Evolutionary conservation across 2,329 filamentous ascomycete species (phyloP), one percentile per base, ranked within the genome.

Genomic region (Harringtonia aguacate): DNA sequence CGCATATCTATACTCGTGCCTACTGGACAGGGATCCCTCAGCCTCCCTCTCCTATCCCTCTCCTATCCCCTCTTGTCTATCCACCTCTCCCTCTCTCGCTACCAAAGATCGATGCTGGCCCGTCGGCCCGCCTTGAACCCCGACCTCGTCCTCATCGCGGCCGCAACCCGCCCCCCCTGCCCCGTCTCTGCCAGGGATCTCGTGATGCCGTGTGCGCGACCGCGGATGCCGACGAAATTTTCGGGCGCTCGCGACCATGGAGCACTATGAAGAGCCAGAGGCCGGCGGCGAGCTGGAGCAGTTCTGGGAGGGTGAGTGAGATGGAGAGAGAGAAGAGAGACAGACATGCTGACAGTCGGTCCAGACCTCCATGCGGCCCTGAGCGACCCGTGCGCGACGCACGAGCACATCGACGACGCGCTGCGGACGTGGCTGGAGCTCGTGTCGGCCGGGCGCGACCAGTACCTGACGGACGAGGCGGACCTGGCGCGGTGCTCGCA

Each of bases 341-440:
- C n/a, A 20, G n/a, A 17, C 9, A n/a, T 5, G 20, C 18, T 15
- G 14, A 21, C 27, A 5, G n/a, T 8, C 15, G 10, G 18, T 13
- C 20, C 51, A 77, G 73, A 72, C 44, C 63, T 79, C 47, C 59
- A 63, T 48, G 58, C 60, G 43, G 69, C 70, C 45, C 61, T 77
- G 15, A 62, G 65, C 27, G 60, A 58, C 35, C 60, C 64, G 46
- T 77, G 70, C 59, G 59, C 68, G 44, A 68, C 62, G 48, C 66
- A 77, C 63, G 73, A 77, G 56, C 61, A 65, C 46, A 77, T 97
- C 61, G 92, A 98, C 66, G 81, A 95, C 62, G 77, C 83, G 49
- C 71, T 98, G 52, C 85, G 92, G 53, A 74, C 77, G 36, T 98
- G 89, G 75, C 73, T 98, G 47, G 75, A 79, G 51, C 76, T 95